Conservation (phyloP, 306 rosid species). For the Datisca glomerata region DNA sequence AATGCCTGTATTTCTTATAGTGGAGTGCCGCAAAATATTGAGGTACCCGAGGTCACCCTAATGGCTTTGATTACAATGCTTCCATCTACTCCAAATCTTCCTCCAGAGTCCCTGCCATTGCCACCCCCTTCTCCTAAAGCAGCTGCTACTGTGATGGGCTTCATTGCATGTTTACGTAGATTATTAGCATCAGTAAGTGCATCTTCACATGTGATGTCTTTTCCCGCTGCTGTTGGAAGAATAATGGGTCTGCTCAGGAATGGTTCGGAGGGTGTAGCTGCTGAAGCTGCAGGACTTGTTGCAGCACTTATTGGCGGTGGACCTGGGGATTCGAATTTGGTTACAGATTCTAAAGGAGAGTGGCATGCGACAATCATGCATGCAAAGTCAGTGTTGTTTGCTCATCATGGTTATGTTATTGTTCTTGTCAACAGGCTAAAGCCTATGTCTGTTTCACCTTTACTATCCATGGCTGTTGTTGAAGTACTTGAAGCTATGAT, state of each 20-base stretch:
- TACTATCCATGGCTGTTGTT: conserved; percentile 90
- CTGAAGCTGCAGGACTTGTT: conserved; percentile 91
- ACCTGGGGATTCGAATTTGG: conserved; percentile 58
- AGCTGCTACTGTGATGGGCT: conserved; percentile 98
- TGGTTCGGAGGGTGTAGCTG: conserved; percentile 96
- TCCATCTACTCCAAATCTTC: conserved; percentile 95
- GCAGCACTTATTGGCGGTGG: conserved; percentile 98
- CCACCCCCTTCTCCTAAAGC: conserved; percentile 99
- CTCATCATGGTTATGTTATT: conserved; percentile 57
- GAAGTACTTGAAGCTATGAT: conserved; percentile 98
- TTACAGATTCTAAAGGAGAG: conserved; percentile 87
- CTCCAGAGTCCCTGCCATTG: conserved; percentile 96
- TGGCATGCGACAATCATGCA: conserved; percentile 95
- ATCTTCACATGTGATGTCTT: conserved; percentile 90
- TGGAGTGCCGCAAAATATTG: conserved; percentile 78
- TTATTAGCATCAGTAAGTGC: conserved; percentile 87
- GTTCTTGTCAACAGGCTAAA: conserved; percentile 85
- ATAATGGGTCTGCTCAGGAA: conserved; percentile 96
- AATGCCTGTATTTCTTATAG: conserved; percentile 80
- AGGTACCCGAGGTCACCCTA: conserved; percentile 95
- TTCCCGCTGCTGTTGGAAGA: conserved; percentile 99
- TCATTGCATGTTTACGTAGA: conserved; percentile 84
- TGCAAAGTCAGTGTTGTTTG: conserved; percentile 89
- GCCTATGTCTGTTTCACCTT: conserved; percentile 89
- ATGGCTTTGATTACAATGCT: conserved; percentile 99